These are phyloP conservation scores for Phaeodactylum tricornutum DNA, from an alignment of 108 stramenopile species.

Conservation along the genomic window DNA sequence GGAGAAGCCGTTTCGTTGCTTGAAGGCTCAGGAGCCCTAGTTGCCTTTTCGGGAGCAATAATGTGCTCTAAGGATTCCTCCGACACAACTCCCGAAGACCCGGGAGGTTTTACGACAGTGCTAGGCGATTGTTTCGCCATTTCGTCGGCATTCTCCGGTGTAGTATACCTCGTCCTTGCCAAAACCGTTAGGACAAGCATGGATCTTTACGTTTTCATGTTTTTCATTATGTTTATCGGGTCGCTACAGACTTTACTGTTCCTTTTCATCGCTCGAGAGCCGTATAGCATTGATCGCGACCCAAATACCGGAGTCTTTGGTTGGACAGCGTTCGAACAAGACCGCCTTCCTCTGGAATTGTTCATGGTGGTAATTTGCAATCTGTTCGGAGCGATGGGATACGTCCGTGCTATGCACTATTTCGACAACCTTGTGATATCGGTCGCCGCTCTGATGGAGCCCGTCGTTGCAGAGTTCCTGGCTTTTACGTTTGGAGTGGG, in stretches of 20 bases:
- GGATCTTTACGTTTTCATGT: constrained; percentile 40
- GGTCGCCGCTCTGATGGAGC: constrained; percentile 28
- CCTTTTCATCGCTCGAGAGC: too few relatives aligned
- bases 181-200: constrained; percentile 23
- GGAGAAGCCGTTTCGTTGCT: constrained; percentile 16
- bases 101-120: neutral
- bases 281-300: constrained; percentile 20
- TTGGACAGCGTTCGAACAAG: constrained; percentile 18
- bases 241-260: constrained; percentile 21
- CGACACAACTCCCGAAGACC: neutral
- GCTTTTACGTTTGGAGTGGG: constrained; percentile 18
- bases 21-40: constrained; percentile 24
- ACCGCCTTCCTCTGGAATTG: constrained; percentile 40
- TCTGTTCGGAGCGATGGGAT: constrained; percentile 49
- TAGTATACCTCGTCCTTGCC: constrained; percentile 19
- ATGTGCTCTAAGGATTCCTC: constrained; percentile 23
- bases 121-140: constrained; percentile 29
- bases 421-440: constrained; percentile 51
- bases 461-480: constrained; percentile 25
- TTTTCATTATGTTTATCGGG: constrained; percentile 34
- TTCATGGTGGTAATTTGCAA: constrained; percentile 42
- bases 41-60: constrained; percentile 30
- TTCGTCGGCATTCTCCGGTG: constrained; percentile 10
- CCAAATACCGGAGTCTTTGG: constrained; percentile 37
- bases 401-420: constrained; percentile 49